Percentiles rank a stretch among this genome's conserved stretches.
These are phyloP conservation scores for Cymbidium sinense DNA, from an alignment of 106 monocot genomes.

Conservation along the genomic window DNA sequence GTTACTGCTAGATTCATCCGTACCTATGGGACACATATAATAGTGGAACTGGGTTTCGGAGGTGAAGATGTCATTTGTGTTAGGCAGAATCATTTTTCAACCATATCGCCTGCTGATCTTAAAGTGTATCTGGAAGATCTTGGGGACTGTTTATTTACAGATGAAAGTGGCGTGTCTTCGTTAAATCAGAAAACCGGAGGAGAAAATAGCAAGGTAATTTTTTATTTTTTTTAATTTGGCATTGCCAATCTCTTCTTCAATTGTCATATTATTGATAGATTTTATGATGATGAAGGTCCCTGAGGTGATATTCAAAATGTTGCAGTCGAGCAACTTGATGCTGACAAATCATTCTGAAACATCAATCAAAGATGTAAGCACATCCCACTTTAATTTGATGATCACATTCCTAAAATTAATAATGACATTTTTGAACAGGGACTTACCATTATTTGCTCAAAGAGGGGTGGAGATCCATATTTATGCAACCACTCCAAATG, in stretches of 20 bases:
- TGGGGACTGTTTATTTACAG: slow-evolving; percentile 78
- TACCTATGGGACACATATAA: slow-evolving; percentile 86
- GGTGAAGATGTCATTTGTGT: slow-evolving; percentile 81
- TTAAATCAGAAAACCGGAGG: slow-evolving; percentile 48
- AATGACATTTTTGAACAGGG: slow-evolving; percentile 41
- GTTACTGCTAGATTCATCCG: slow-evolving; percentile 57
- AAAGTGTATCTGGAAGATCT: slow-evolving; percentile 80
- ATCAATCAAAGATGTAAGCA: slow-evolving; percentile 84
- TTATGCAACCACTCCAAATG: slow-evolving; percentile 53
- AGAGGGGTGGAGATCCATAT: slow-evolving; percentile 68
- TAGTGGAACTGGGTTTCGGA: slow-evolving; percentile 69
- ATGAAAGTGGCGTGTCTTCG: slow-evolving; percentile 60
- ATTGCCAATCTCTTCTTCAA: neutral
- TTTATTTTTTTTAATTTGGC: neutral
- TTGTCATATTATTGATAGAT: neutral
- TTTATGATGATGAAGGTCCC: slow-evolving; percentile 52
- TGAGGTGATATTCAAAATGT: slow-evolving; percentile 64
- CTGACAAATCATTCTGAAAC: slow-evolving; percentile 60
- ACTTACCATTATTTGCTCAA: slow-evolving; percentile 74
- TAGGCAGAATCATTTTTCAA: slow-evolving; percentile 60
- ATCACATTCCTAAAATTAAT: slow-evolving; percentile 8
- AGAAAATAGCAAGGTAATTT: slow-evolving; percentile 65
- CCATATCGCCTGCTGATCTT: slow-evolving; percentile 56
- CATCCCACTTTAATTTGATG: neutral
- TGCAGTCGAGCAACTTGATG: slow-evolving; percentile 60